Conservation (phyloP, 768 basidiomycete species). For the Leccinum pellstonianum region DNA sequence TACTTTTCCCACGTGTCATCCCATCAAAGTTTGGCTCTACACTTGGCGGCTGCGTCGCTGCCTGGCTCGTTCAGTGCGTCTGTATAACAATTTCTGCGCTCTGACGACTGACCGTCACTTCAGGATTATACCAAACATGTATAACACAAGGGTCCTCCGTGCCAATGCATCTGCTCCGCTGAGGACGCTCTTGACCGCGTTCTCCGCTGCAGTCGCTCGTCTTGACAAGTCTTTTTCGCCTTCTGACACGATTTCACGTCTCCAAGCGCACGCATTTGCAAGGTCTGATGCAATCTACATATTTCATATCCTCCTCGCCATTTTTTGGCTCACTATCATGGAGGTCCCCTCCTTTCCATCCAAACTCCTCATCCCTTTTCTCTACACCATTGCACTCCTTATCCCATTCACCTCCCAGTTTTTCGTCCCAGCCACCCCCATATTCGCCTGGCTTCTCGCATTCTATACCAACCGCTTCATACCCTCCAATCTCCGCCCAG, state of each 20-base stretch:
- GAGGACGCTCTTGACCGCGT: constrained; percentile 38
- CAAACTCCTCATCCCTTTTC: constrained; percentile 74
- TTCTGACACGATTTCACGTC: constrained; percentile 55
- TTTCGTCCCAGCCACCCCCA: constrained; percentile 82
- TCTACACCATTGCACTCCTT: constrained; percentile 68
- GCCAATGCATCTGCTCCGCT: constrained; percentile 1
- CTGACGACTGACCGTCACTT: background rate
- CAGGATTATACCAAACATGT: background rate
- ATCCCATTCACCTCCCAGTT: constrained; percentile 89
- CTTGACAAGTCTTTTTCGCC: constrained; percentile 81
- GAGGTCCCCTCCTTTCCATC: constrained; percentile 62
- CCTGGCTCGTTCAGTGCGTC: background rate
- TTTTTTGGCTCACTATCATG: constrained; percentile 77
- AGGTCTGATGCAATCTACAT: constrained; percentile 60
- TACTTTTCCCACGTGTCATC: too few species aligned
- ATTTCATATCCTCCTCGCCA: constrained; percentile 59
- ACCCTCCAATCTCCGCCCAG: constrained; percentile 69
- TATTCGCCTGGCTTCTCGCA: constrained; percentile 82
- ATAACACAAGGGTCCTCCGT: constrained; percentile 7
- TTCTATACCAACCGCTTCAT: constrained; percentile 90
- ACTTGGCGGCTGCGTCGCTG: background rate
- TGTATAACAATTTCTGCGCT: background rate
- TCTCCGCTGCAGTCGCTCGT: constrained; percentile 60
- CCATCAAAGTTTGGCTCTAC: too few species aligned
- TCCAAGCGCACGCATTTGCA: constrained; percentile 57